Evolutionary conservation across 495 filamentous ascomycete species (phyloP).

Genomic region (Neurospora sublineolata): DNA sequence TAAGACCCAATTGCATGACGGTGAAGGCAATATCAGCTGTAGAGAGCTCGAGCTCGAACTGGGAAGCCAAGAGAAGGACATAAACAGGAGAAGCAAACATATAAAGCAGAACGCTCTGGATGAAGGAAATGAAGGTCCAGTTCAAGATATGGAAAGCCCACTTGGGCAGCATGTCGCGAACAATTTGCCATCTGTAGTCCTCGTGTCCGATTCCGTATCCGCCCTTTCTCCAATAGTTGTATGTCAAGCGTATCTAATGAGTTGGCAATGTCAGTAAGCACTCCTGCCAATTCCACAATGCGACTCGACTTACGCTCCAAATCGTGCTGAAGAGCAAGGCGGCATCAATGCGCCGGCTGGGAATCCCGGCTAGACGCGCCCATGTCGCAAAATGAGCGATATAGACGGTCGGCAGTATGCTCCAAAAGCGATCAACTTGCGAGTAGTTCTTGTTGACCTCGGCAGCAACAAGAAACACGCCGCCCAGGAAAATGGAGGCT

Average conservation of each 20-base stretch:
- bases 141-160: constrained; percentile 73
- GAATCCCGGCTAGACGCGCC: constrained; percentile 61
- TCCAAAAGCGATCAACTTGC: constrained; percentile 89
- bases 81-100: constrained; percentile 73
- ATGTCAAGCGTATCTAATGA: constrained; percentile 64
- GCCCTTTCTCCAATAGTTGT: constrained; percentile 94
- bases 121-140: constrained; percentile 71
- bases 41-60: constrained; percentile 32
- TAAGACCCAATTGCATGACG: constrained; percentile 51
- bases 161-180: constrained; percentile 29
- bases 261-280: background rate
- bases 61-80: constrained; percentile 49
- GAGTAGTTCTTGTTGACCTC: constrained; percentile 90
- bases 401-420: constrained; percentile 75
- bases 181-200: constrained; percentile 79
- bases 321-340: constrained; percentile 56
- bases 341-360: constrained; percentile 62
- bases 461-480: constrained; percentile 56
- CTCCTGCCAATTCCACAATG: background rate
- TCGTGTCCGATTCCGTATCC: constrained; percentile 80
- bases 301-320: constrained; percentile 61
- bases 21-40: constrained; percentile 58
- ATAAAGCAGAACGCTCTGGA: constrained; percentile 73
- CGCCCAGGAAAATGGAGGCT: constrained; percentile 54
- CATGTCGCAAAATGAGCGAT: constrained; percentile 78